Evolutionary conservation across 305 asterid genomes (phyloP), one percentile per base, ranked within the genome.

Genomic region (Fraxinus baroniana): DNA sequence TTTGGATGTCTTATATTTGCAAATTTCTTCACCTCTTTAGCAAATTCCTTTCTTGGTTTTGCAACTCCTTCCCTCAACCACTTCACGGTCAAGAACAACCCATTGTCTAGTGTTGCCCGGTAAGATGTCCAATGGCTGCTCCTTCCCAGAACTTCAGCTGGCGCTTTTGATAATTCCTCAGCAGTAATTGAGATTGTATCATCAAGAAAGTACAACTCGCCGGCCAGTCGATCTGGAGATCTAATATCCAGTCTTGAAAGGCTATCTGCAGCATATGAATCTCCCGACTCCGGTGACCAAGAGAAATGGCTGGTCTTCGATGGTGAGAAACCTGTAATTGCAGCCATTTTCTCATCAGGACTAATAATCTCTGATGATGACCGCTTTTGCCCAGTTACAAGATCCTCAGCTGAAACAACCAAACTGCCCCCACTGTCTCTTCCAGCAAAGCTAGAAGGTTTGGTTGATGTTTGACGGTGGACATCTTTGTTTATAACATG

Each of bases 11-110:
- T 85, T 62, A 96, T 93, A 80, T 94, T 96, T 13, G 99, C 91
- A 80, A 96, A 94, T 82, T 94, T 96, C 90, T 94, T 96, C 77
- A 98, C 98, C 90, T 93, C 99, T 85, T 94, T 96, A 33, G 99
- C 97, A 74, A 96, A 96, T 64, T 96, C 99, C 86, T 94, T 96
- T 82, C 97, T 93, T 87, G 92, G 99, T 87, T 96, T 96, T 0
- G 99, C 98, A 32, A 96, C 98, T 44, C 99, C 99, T 90, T 94
- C 99, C 87, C 98, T 92, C 91, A 96, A 81, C 99, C 99, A 96
- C 84, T 96, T 96, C 74, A 96, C 99, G 1, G 98, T 96, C 90
- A 96, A 88, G 87, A 96, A 90, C 89, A 93, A 30, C 28, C 99
- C 99, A 3, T 89, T 93, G 44, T 96, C 98, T 36, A 96, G 83